Evolutionary conservation across 2,329 filamentous ascomycete species (phyloP).

Genomic region (Saccharata proteae): DNA sequence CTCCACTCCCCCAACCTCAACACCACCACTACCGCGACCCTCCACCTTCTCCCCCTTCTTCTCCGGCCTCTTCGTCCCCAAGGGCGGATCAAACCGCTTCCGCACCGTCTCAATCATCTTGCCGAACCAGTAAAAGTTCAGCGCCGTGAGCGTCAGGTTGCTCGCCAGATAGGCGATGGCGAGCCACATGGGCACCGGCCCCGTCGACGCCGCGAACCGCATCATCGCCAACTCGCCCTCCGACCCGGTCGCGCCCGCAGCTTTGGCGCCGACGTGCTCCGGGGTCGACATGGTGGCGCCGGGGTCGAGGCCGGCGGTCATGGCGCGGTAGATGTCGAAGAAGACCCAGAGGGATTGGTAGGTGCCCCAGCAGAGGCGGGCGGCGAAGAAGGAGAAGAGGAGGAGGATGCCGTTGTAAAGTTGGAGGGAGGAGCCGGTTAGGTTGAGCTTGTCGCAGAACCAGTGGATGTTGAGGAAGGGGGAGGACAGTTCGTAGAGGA

Average conservation of each 20-base stretch:
- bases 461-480: slow-evolving; percentile 83
- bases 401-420: slow-evolving; percentile 66
- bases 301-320: slow-evolving; percentile 12
- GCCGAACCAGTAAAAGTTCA: slow-evolving; percentile 78
- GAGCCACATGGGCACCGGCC: slow-evolving; percentile 54
- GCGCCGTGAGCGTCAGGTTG: slow-evolving; percentile 59
- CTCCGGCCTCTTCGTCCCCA: slow-evolving; percentile 28
- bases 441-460: slow-evolving; percentile 78
- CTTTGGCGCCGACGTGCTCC: too few relatives aligned
- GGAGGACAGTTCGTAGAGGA: slow-evolving; percentile 77
- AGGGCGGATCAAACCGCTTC: slow-evolving; percentile 57
- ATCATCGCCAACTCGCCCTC: too few relatives aligned
- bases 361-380: slow-evolving; percentile 66
- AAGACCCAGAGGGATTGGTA: slow-evolving; percentile 56
- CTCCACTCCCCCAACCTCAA: too few relatives aligned
- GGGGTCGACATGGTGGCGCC: background rate
- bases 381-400: slow-evolving; percentile 62
- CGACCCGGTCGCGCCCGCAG: slow-evolving; percentile 14
- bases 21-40: slow-evolving; percentile 13
- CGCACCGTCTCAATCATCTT: slow-evolving; percentile 75
- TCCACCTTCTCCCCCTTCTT: slow-evolving; percentile 11
- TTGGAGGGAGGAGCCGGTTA: slow-evolving; percentile 63
- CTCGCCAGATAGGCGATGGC: slow-evolving; percentile 53
- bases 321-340: slow-evolving; percentile 47
- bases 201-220: slow-evolving; percentile 27